Base-by-base conservation (phyloP, 2,329 filamentous ascomycete genomes). In the Colletotrichum australisinense region DNA sequence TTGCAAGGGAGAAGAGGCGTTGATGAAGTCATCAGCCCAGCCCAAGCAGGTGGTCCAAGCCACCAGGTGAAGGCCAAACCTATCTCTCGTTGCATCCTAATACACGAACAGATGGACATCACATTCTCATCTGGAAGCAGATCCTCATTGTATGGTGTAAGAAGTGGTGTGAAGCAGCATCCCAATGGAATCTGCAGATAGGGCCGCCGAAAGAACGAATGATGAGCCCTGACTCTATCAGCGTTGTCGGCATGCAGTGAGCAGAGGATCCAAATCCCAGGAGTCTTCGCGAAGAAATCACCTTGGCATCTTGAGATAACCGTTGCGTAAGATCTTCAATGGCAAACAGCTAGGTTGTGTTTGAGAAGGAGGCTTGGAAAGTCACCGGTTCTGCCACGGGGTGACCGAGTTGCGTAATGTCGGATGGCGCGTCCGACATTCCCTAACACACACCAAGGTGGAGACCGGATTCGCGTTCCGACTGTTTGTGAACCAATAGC, bases 351-450 rank as follows among this genome's bases (percentile, higher is more conserved):
- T 26, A 52, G 53, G 32, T 35, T 7, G 35, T 28, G 42, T 4
- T 52, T n/a, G 38, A 30, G 24, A 49, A 52, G 38, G 46, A 11
- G 42, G 3, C 38, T 63, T 24, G 19, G 38, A 63, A 59, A 46
- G 38, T 28, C 55, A 24, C n/a, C 30, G 8, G 19, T 30, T 49
- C 24, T 24, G 30, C 55, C 59, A 35, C 38, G 12, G 70, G 16
- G 49, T 65, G 63, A 35, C 35, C 49, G 55, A 22, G 35, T 70
- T 62, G 32, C 55, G 49, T 22, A 62, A 65, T 42, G 59, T 65
- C 70, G 70, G 70, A 52, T 19, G 22, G 5, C 5, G 9, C 32
- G 8, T 62, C 70, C 70, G 70, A 73, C 67, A 73, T 70, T 66
- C 30, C 49, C 28, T 19, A 49, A 38, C 11, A 3, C 35, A 30